phyloP scores from a whole-genome alignment of 2,329 filamentous ascomycete genomes.

The Apiospora arundinis region DNA sequence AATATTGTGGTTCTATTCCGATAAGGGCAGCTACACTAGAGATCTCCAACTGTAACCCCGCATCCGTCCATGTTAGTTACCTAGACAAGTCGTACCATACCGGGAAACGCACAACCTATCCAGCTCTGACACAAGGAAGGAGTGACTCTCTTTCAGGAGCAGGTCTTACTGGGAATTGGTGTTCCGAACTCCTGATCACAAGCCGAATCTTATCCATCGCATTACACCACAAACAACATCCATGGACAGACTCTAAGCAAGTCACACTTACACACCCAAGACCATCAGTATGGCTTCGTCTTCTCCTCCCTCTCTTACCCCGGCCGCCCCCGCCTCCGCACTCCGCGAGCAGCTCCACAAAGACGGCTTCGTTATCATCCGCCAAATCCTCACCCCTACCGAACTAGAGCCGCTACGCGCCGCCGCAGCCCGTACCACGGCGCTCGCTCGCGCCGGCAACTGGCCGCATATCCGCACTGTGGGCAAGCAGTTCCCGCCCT shows the following conservation, averaged over 20 bases:
- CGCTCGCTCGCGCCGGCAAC: conserved; percentile 68
- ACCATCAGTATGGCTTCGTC: neutral
- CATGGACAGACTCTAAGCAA: too few relatives aligned
- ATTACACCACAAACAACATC: too few relatives aligned
- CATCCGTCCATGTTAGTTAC: neutral
- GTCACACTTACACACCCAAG: neutral
- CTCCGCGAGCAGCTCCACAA: conserved; percentile 63
- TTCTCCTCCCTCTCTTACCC: neutral
- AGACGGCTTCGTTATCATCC: conserved; percentile 80
- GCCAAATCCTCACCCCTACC: conserved; percentile 62
- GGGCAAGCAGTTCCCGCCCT: conserved; percentile 90
- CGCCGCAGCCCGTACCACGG: conserved; percentile 63
- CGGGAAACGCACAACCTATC: neutral
- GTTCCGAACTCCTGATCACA: neutral
- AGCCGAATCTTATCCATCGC: too few relatives aligned
- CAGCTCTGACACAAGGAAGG: too few relatives aligned
- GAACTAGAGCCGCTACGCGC: conserved; percentile 65
- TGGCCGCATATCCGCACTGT: conserved; percentile 87
- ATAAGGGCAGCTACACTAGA: neutral
- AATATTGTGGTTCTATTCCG: neutral
- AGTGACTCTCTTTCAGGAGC: neutral
- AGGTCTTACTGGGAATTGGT: neutral
- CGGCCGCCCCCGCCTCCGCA: conserved; percentile 4
- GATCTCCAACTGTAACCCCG: conserved; percentile 4
- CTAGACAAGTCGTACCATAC: neutral